Base-by-base conservation (phyloP, 805 yeast species). In the Ogataea nitratoaversa region DNA sequence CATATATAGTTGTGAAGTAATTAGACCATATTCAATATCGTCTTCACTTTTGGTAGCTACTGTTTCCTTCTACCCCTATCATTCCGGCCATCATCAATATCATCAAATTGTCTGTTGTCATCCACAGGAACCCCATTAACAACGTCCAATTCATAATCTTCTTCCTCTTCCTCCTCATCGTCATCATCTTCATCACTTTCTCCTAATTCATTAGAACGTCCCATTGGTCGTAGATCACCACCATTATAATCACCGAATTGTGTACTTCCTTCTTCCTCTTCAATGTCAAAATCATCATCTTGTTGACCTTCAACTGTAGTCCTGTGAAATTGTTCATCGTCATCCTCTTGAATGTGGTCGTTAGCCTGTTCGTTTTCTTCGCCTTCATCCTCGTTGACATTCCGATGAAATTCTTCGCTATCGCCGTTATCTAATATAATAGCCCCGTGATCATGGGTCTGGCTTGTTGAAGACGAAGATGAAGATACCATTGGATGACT, bases 371-470 rank as follows among this genome's bases (percentile, higher is more conserved):
- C n/a, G n/a, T n/a, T n/a, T n/a, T n/a, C n/a, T 17, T 27, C 38
- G 11, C 41, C 43, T 12, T 50, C 56, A 5, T 42, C 62, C 3
- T 46, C 54, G 5, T 40, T n/a, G n/a, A n/a, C 68, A 2, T 66
- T 71, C 19, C 65, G 68, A 17, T 70, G 66, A 16, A 76, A 72
- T 20, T 68, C 70, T 14, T 70, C 68, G 19, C 67, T 75, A 30
- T 76, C 66, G 2, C 68, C 67, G 41, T 61, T 57, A 34, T 63
- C 70, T 30, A 63, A 43, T 4, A 59, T 46, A 16, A 64, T 57
- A 17, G 66, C 69, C 37, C 50, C 50, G 29, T 49, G 32, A 14
- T 53, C 54, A 17, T 43, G 19, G 5, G 25, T 23, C 25, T n/a
- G n/a, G n/a, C n/a, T n/a, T 9, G 14, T 9, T 27, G 29, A 9